phyloP scores from a whole-genome alignment of 192 early-diverging fungal genomes.

The Tieghemiomyces parasiticus region DNA sequence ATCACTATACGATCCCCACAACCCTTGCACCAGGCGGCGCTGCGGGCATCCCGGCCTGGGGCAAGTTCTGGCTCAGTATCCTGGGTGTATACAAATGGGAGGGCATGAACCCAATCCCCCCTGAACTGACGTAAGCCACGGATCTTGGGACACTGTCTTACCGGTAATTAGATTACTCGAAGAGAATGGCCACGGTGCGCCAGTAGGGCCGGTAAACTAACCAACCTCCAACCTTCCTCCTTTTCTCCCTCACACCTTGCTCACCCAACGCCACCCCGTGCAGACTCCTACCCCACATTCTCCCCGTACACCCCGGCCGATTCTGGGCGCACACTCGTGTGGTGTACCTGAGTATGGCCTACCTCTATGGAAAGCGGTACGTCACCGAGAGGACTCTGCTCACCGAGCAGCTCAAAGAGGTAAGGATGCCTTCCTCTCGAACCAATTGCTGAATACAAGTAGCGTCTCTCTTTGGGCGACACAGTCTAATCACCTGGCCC shows the following conservation, averaged over 20 bases:
- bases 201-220: no score
- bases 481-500: no score
- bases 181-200: no score
- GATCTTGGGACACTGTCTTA: no score
- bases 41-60: constrained; percentile 79
- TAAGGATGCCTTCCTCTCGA: neutral
- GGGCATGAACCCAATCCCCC: constrained; percentile 90
- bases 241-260: no score
- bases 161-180: no score
- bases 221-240: no score
- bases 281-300: constrained; percentile 60
- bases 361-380: constrained; percentile 62
- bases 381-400: constrained; percentile 46
- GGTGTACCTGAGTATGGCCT: constrained; percentile 94
- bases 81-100: constrained; percentile 91
- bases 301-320: constrained; percentile 77
- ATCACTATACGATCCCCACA: no score
- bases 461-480: no score
- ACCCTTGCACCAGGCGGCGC: constrained; percentile 69
- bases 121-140: constrained; percentile 66
- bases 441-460: no score
- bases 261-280: no score
- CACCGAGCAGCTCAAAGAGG: constrained; percentile 54
- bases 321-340: constrained; percentile 92
- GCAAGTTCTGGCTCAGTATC: constrained; percentile 93